Evolutionary conservation across 2,329 filamentous ascomycete genomes (phyloP), one percentile per base, ranked within the genome.

Genomic region (Pseudogymnoascus sp.): DNA sequence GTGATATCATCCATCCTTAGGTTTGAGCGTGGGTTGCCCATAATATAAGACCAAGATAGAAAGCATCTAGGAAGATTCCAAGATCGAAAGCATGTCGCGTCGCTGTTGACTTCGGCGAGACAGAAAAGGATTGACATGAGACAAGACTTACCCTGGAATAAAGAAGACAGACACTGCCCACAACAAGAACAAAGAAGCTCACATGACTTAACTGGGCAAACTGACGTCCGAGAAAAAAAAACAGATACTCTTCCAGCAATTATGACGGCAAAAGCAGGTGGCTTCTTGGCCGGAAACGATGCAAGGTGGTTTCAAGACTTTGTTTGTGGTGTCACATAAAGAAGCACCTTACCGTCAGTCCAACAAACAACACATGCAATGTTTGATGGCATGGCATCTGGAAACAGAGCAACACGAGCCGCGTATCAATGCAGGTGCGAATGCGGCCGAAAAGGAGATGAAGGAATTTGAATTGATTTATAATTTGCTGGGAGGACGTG

Each of bases 261-360:
- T 14, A 4, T 3, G 10, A 8, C n/a, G 29, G 29, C 49, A 55
- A n/a, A 33, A 55, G 8, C n/a, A 19, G 29, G 29, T 11, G 3
- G 49, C 11, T 21, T 19, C 10, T 26, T 6, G 29, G 29, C 49
- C 49, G 29, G 49, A 55, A 55, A 55, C 29, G 49, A 55, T 19
- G 29, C 49, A 55, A 55, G 16, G 26, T 19, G 49, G 31, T 55
- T 33, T 7, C 16, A 19, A 19, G 23, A 19, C 49, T 21, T 55
- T 55, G 49, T 55, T 55, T 55, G 49, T 49, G 26, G 29, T 55
- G 29, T 55, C 26, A 55, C 49, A 55, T 55, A 55, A 55, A 55
- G 49, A 55, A 55, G 33, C 49, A 7, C n/a, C 49, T 55, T 55
- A 55, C 49, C 29, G 29, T 5, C 49, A 16, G 16, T 5, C 49